Base-by-base conservation (phyloP, 768 basidiomycete genomes). In the Asterophora lycoperdoides region DNA sequence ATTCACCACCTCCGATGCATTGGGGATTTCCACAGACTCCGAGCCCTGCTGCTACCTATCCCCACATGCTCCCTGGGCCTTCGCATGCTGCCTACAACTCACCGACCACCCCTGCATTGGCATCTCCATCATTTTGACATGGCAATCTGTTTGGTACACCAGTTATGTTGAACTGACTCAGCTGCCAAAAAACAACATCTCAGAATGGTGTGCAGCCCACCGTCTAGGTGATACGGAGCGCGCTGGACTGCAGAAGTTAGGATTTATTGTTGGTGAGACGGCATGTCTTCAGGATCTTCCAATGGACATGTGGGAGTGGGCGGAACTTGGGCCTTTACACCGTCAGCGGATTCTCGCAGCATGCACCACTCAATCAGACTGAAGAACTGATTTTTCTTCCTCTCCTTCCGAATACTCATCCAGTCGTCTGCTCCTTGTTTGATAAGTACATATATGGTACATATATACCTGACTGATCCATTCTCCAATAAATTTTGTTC, bases 311-410 rank as follows among this genome's bases (percentile, higher is more conserved):
- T 51, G 53, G 53, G 29, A 32, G 11, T 55, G 33, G 44, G 49
- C 53, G 8, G 53, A 41, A 30, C 43, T 55, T 36, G 53, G 49
- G 8, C 49, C 49, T 19, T 41, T 55, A 18, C 43, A 51, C 39
- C 30, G 41, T 36, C 39, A 30, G 15, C 39, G 23, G 26, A 55
- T 55, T 36, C 34, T 45, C 6, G 43, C 42, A n/a, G 53, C 42
- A 8, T 54, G 44, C 35, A 29, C 19, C 6, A 23, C 23, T 23
- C 30, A 32, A 32, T 32, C n/a, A n/a, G n/a, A n/a, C n/a, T n/a
- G n/a, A n/a, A n/a, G n/a, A n/a, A n/a, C n/a, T n/a, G n/a, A n/a
- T n/a, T n/a, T n/a, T n/a, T n/a, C n/a, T 29, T 29, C 10, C 29
- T 29, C 29, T 29, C 29, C 37, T 39, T 39, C 17, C 17, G 19